Base-by-base conservation (phyloP, 2,329 filamentous ascomycete genomes). In the Ophiostoma sp. region DNA sequence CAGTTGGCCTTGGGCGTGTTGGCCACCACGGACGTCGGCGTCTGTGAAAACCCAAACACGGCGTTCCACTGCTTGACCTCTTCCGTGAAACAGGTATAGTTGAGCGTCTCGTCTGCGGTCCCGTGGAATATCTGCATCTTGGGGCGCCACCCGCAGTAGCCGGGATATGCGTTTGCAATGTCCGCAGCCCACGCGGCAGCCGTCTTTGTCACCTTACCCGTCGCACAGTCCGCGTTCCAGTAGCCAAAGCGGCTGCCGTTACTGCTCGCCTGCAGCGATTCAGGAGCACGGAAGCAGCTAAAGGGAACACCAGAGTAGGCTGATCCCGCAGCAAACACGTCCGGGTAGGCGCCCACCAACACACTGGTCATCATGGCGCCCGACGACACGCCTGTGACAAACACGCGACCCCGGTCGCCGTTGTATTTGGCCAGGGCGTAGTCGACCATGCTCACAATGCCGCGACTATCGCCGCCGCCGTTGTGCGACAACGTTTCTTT, bases 61-160 rank as follows among this genome's bases (percentile, higher is more conserved):
- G 49, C n/a, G 12, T 55, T 55, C 49, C 49, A 55, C 49, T 55
- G 49, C 49, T 55, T 18, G 49, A 55, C 49, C 49, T 55, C 49
- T 4, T 55, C 49, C n/a, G n/a, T 55, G 11, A 55, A 55, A 5
- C 49, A 55, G 3, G 18, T 55, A 18, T 55, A 55, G n/a, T 55
- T 55, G 18, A 55, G 49, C 7, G 18, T 55, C 18, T 55, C 49
- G 49, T 55, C 49, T 3, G n/a, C 49, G 7, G 49, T 55, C 3
- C 49, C 49, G 18, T 55, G 49, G 18, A 55, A 55, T 8, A 55
- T 55, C 18, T 55, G 49, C 49, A 55, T 55, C 49, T 55, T 55
- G 18, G 49, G 49, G 3, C 49, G 49, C 49, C 49, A 55, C 5
- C 49, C 49, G n/a, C 18, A 27, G 7, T 55, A 55, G 18, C 49